Base-by-base conservation (phyloP, 164 flowering plant genomes). In the Akebia trifoliata region DNA sequence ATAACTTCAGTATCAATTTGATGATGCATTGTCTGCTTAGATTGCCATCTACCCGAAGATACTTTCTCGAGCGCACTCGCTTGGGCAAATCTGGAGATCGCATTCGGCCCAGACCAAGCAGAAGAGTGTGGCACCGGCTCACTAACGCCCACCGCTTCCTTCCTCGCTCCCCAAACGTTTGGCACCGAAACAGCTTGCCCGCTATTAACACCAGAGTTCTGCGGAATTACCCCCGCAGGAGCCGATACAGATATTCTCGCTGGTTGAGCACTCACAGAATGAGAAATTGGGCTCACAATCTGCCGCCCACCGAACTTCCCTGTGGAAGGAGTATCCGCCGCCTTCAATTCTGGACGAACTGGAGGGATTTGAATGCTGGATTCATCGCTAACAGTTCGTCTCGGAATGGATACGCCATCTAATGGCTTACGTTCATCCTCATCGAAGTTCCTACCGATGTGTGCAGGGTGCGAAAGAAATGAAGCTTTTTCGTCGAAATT, bases 361-460 rank as follows among this genome's bases (percentile, higher is more conserved):
- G 77, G 54, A 9, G 66, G 61, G 3, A 59, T 64, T 4, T 59
- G 63, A 61, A 75, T 25, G 29, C 65, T 63, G n/a, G n/a, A n/a
- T 4, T 91, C 93, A 65, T 85, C 98, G 54, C 86, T 75, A 8
- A 80, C 75, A 0, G 86, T 75, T 58, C 87, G 64, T 18, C 89
- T 74, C 0, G 86, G 82, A 2, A 61, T 69, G 2, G 87, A 73
- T 3, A 25, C 64, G 4, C 90, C 94, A 69, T 86, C 96, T 22
- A 93, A 74, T 0, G 97, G 99, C 74, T 84, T 93, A 11, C 97
- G 74, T 55, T 94, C 99, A 69, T 94, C 99, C 44, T 94, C 99
- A 59, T 90, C 97, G 49, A 94, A 94, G 68, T 86, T 78, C 8
- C 86, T 78, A 20, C 99, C 99, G 40, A 94, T 79, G 38, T 67